Base-by-base conservation (phyloP, 257 asterid species). In the Echium plantagineum region DNA sequence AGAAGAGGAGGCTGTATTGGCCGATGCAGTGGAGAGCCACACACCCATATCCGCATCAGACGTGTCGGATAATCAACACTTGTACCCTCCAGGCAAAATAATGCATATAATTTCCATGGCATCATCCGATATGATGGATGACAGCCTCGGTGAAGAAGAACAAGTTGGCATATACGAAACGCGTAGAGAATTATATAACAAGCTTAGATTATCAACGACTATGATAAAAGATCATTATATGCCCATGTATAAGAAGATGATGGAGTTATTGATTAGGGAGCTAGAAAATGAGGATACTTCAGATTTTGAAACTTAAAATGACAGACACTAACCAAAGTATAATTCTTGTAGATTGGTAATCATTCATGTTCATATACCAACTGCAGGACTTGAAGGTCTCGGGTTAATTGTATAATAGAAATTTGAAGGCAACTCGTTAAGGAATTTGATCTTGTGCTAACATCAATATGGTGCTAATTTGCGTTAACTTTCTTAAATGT, bases 231-330 rank as follows among this genome's bases (percentile, higher is more conserved):
- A 90, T 68, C 97, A 90, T 83, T 90, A 82, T 57, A 90, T 90
- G 96, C 97, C 96, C 0, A 85, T 90, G 90, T 90, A 84, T 71
- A 90, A 81, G 85, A 86, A 84, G 76, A 80, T 81, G 85, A 90
- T 90, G 88, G 96, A 90, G 73, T 72, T 78, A 6, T 74, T 86
- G 83, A 90, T 90, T 75, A 74, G 62, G 70, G 89, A 84, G 35
- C 80, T 86, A 35, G 90, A 90, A 66, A 80, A 81, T 38, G 86
- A 75, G 77, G 80, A 74, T 63, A 95, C 76, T 66, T 55, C 77
- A 30, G 63, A 54, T 54, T 64, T 47, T 56, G 67, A 57, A 57
- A 56, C 62, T 18, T 60, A 59, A 61, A 22, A 30, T 10, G 15
- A 56, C 19, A 15, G 10, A 13, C n/a, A 56, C 21, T n/a, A 12